A percentile compares a stretch with the other conserved stretches of the same genome.
phyloP scores from a whole-genome alignment of 2,329 filamentous ascomycete species.

The Triangularia verruculosa region DNA sequence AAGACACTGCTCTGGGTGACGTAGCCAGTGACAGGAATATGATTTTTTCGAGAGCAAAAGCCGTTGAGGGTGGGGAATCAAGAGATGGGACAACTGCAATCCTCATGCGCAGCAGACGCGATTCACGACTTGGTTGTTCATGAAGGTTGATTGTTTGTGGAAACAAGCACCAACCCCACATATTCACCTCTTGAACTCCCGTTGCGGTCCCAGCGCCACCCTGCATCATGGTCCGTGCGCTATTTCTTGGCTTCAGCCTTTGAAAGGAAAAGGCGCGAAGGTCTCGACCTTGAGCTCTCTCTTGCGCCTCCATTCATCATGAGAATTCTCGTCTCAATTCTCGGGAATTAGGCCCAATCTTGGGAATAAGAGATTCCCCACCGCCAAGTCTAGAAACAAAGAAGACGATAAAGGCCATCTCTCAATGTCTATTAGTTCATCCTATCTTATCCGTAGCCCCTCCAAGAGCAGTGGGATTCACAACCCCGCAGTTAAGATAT shows the following conservation, averaged over 20 bases:
- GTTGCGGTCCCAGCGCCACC: slow-evolving; percentile 1
- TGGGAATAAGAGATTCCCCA: not conserved
- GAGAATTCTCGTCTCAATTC: not conserved
- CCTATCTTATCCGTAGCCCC: not conserved
- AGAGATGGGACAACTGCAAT: not conserved
- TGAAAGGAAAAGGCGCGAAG: not conserved
- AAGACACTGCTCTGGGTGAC: not conserved
- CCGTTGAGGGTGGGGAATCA: not conserved
- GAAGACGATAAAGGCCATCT: too few relatives aligned
- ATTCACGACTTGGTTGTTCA: slow-evolving; percentile 1
- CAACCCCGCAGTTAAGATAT: not conserved
- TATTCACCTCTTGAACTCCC: not conserved
- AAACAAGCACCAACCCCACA: slow-evolving; percentile 9
- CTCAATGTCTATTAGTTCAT: not conserved
- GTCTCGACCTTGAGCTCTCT: not conserved
- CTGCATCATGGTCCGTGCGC: not conserved
- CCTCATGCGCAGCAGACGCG: slow-evolving; percentile 4
- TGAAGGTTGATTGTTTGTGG: not conserved
- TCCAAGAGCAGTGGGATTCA: not conserved
- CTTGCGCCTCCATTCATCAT: not conserved
- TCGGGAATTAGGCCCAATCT: not conserved
- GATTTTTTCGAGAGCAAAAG: not conserved
- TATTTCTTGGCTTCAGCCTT: not conserved
- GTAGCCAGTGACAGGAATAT: not conserved
- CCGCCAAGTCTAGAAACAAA: not conserved